Percentiles rank a stretch among this genome's conserved stretches.
Evolutionary conservation across 148 eudicot genomes (phyloP).

Genomic region (Vaccinium myrtillus): DNA sequence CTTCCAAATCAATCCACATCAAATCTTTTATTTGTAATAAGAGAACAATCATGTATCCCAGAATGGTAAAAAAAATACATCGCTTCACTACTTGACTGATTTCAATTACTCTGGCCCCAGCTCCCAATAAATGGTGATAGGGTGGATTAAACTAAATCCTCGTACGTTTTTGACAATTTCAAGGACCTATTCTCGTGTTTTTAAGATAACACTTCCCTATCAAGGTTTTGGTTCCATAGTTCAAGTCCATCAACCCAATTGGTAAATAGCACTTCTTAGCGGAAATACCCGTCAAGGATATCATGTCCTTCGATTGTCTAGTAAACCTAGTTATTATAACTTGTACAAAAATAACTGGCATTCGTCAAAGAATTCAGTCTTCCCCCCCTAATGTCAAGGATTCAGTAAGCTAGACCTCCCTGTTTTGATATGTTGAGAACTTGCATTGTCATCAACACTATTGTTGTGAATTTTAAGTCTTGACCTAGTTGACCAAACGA

Average conservation of each 20-base stretch:
- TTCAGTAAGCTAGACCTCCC: neutral
- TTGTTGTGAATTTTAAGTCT: neutral
- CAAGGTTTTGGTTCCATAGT: neutral
- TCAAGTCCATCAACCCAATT: neutral
- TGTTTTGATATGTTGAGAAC: neutral
- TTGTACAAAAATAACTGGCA: neutral
- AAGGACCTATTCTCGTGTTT: neutral
- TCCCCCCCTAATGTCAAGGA: neutral
- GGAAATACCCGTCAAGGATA: neutral
- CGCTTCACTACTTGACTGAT: neutral
- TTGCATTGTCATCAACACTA: neutral
- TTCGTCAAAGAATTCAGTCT: neutral
- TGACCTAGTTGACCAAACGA: neutral
- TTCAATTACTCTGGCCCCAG: neutral
- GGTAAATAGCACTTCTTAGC: neutral
- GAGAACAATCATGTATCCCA: neutral
- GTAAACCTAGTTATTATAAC: neutral
- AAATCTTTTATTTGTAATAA: neutral
- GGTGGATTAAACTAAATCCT: slow-evolving; percentile 1
- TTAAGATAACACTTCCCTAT: slow-evolving; percentile 1
- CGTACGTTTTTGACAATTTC: neutral
- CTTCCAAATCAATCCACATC: neutral
- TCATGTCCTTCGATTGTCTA: no score
- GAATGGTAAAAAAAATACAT: neutral
- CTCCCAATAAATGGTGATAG: neutral